phyloP scores from a whole-genome alignment of 2,329 filamentous ascomycete species.

The Calonectria montana region DNA sequence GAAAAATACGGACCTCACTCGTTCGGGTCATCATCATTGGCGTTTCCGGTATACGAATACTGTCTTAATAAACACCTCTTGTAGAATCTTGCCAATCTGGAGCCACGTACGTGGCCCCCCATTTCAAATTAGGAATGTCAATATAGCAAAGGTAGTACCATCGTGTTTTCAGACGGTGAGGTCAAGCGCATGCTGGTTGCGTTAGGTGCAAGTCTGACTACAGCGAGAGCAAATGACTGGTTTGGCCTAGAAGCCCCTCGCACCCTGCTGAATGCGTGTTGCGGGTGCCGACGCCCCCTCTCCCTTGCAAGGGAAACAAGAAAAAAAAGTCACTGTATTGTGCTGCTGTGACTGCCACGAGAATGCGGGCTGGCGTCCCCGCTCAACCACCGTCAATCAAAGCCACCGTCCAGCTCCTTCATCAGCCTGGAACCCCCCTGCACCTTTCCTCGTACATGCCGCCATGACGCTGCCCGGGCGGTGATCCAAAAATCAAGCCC shows the following conservation, averaged over 20 bases:
- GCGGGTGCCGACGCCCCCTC: constrained; percentile 5
- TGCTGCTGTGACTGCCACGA: constrained; percentile 14
- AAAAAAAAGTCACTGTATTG: constrained; percentile 19
- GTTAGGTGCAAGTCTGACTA: constrained; percentile 15
- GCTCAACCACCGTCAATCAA: constrained; percentile 40
- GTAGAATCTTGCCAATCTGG: background rate
- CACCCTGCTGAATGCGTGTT: constrained; percentile 16
- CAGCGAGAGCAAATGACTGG: constrained; percentile 1
- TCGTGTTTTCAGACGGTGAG: constrained; percentile 13
- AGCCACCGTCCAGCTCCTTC: constrained; percentile 43
- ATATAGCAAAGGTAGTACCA: constrained; percentile 10
- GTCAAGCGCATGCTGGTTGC: constrained; percentile 2
- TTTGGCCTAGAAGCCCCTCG: constrained; percentile 5
- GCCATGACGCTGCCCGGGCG: constrained; percentile 38
- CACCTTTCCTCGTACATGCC: constrained; percentile 32
- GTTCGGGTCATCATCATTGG: constrained; percentile 25
- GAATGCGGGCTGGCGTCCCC: constrained; percentile 21
- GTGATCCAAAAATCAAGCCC: constrained; percentile 41
- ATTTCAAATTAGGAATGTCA: background rate
- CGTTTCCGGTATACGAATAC: constrained; percentile 29
- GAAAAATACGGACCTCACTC: constrained; percentile 19
- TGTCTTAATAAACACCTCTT: constrained; percentile 2
- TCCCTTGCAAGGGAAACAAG: constrained; percentile 17
- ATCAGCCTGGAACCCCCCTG: constrained; percentile 41
- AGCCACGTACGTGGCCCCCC: constrained; percentile 16